A percentile compares a stretch with the other conserved stretches of the same genome.
phyloP scores from a whole-genome alignment of 2,329 filamentous ascomycete genomes.

The Diaporthe helianthi region DNA sequence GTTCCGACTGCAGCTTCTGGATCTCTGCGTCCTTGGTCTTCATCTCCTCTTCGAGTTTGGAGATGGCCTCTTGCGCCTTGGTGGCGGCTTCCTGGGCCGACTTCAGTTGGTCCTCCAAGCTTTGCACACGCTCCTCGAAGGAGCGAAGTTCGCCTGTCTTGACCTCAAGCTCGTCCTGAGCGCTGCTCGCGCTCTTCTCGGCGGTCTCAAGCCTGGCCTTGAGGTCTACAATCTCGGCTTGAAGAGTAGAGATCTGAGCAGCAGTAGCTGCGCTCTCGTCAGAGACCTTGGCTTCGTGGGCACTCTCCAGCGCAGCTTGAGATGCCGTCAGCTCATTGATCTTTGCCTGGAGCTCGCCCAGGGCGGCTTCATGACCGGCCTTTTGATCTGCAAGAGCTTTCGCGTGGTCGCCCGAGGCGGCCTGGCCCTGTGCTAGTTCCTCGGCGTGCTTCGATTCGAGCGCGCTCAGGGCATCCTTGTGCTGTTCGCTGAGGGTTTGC shows the following conservation, averaged over 20 bases:
- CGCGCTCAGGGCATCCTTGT: conserved; percentile 55
- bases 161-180: conserved; percentile 53
- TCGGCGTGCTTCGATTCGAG: conserved; percentile 61
- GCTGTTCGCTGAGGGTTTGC: conserved; percentile 56
- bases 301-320: conserved; percentile 53
- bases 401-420: conserved; percentile 55
- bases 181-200: conserved; percentile 52
- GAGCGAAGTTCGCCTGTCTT: conserved; percentile 49
- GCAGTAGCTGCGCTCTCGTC: conserved; percentile 53
- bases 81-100: conserved; percentile 51
- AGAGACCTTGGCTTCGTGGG: conserved; percentile 53
- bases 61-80: conserved; percentile 54
- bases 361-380: conserved; percentile 54
- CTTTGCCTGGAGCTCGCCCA: conserved; percentile 60
- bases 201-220: conserved; percentile 56
- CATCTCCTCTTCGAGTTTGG: conserved; percentile 55
- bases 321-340: conserved; percentile 60
- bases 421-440: conserved; percentile 55
- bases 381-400: conserved; percentile 58
- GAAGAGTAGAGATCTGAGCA: conserved; percentile 56
- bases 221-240: conserved; percentile 59
- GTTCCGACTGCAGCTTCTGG: conserved; percentile 58
- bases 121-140: conserved; percentile 50
- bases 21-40: conserved; percentile 57
- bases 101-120: conserved; percentile 55